Evolutionary conservation across 2,329 filamentous ascomycete species (phyloP).

Genomic region (Cordyceps sp.): DNA sequence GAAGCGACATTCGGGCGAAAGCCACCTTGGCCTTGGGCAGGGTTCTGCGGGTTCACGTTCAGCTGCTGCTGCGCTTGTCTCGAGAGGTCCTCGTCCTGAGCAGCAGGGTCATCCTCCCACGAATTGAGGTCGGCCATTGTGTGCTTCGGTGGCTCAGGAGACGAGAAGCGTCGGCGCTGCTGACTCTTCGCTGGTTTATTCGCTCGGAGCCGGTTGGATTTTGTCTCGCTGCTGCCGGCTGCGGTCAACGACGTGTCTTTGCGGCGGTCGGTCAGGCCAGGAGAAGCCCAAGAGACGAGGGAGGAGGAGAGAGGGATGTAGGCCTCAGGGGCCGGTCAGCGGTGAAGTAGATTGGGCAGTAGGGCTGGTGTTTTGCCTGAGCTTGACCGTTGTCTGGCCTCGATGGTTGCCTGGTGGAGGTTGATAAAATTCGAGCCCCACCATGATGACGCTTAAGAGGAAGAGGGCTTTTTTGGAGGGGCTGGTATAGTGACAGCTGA

Average conservation of each 20-base stretch:
- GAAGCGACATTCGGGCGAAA: slow-evolving; percentile 38
- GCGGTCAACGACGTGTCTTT: background rate
- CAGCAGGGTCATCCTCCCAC: slow-evolving; percentile 78
- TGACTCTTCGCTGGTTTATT: too few relatives aligned
- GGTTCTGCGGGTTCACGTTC: slow-evolving; percentile 46
- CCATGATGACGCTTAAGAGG: slow-evolving; percentile 17
- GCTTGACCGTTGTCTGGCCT: slow-evolving; percentile 4
- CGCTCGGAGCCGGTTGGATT: too few relatives aligned
- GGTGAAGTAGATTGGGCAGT: slow-evolving; percentile 1
- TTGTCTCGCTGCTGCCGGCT: background rate
- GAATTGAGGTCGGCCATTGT: slow-evolving; percentile 83
- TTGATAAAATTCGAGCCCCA: slow-evolving; percentile 24
- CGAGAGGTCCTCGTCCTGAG: slow-evolving; percentile 63
- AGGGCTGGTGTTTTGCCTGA: slow-evolving; percentile 2
- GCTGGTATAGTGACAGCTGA: too few relatives aligned
- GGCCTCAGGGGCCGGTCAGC: background rate
- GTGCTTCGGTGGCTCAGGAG: background rate
- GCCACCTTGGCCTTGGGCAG: slow-evolving; percentile 25
- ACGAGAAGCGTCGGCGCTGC: too few relatives aligned
- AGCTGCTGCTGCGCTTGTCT: slow-evolving; percentile 61
- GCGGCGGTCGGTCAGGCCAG: too few relatives aligned
- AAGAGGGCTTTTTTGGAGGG: slow-evolving; percentile 9
- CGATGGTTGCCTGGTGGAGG: slow-evolving; percentile 9
- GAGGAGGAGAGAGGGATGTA: background rate
- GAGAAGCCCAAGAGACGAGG: background rate